These are phyloP conservation scores for Fusarium avenaceum DNA, from an alignment of 2,329 filamentous ascomycete genomes.

Conservation along the genomic window DNA sequence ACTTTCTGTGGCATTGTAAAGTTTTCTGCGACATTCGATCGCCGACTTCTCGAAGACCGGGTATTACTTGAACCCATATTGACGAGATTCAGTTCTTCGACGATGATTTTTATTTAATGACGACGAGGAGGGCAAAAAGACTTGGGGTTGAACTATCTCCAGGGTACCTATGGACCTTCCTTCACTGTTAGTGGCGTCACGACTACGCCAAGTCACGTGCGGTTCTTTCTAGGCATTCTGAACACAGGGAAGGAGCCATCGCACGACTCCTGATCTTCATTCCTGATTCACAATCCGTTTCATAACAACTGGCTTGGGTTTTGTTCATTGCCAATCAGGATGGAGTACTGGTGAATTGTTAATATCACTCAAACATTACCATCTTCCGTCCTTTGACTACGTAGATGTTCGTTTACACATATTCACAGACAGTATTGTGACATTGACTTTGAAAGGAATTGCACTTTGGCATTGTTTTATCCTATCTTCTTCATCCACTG, in stretches of 20 bases:
- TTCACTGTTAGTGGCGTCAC: conserved; percentile 9
- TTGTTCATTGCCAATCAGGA: neutral
- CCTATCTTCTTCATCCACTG: conserved; percentile 39
- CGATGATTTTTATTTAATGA: neutral
- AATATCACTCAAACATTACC: neutral
- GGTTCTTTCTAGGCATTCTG: neutral
- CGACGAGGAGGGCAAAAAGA: neutral
- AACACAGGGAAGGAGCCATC: neutral
- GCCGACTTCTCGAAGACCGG: neutral
- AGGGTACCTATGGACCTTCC: conserved; percentile 22
- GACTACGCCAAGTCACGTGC: conserved; percentile 26
- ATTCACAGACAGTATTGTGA: neutral
- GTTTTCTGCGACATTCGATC: neutral
- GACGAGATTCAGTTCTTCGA: neutral
- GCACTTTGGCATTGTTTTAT: conserved; percentile 46
- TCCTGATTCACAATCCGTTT: neutral
- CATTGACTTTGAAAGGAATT: conserved; percentile 35
- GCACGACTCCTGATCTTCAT: neutral
- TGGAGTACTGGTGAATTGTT: neutral
- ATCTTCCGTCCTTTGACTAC: neutral
- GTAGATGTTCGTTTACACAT: neutral
- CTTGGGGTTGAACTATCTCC: conserved; percentile 5
- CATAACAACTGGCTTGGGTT: neutral
- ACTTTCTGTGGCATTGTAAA: conserved; percentile 14
- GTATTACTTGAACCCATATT: conserved; percentile 19